These are phyloP conservation scores for Pythium rishiriense DNA, from an alignment of 352 stramenopile species.

Conservation along the genomic window DNA sequence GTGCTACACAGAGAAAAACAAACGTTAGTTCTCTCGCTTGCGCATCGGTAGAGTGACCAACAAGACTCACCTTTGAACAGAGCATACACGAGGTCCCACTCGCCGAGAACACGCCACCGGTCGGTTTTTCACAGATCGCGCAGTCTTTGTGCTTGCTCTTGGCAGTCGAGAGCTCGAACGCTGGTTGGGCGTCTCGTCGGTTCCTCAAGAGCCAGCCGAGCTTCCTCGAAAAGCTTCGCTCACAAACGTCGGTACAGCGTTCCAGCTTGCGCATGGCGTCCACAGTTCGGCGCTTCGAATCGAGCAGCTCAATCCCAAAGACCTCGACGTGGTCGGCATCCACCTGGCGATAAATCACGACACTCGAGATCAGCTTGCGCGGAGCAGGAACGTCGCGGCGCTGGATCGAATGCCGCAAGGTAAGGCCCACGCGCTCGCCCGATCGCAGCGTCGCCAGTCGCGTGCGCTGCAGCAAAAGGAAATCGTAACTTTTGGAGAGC, in stretches of 20 bases:
- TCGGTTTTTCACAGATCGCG: neutral
- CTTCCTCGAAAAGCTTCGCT: constrained; percentile 42
- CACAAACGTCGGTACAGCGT: constrained; percentile 10
- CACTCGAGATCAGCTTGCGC: constrained; percentile 27
- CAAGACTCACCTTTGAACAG: constrained; percentile 6
- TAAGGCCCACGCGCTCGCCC: constrained; percentile 49
- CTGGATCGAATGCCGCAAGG: constrained; percentile 46
- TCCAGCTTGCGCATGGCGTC: constrained; percentile 20
- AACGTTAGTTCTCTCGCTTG: no score
- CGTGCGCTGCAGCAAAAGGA: constrained; percentile 26
- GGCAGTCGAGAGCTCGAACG: neutral
- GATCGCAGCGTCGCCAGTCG: neutral
- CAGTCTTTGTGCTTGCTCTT: neutral
- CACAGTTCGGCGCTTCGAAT: neutral
- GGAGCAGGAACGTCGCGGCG: constrained; percentile 42
- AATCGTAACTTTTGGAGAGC: constrained; percentile 29
- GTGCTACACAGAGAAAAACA: neutral
- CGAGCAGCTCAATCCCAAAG: constrained; percentile 42
- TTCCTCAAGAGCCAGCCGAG: constrained; percentile 47
- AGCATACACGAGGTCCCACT: constrained; percentile 4
- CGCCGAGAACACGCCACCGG: constrained; percentile 3
- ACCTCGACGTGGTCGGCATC: constrained; percentile 39
- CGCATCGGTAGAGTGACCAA: neutral
- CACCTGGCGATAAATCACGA: constrained; percentile 44
- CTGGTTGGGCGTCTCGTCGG: no score